Evolutionary conservation across 495 filamentous ascomycete species (phyloP).

Genomic region (Mycothermus thermophilus): DNA sequence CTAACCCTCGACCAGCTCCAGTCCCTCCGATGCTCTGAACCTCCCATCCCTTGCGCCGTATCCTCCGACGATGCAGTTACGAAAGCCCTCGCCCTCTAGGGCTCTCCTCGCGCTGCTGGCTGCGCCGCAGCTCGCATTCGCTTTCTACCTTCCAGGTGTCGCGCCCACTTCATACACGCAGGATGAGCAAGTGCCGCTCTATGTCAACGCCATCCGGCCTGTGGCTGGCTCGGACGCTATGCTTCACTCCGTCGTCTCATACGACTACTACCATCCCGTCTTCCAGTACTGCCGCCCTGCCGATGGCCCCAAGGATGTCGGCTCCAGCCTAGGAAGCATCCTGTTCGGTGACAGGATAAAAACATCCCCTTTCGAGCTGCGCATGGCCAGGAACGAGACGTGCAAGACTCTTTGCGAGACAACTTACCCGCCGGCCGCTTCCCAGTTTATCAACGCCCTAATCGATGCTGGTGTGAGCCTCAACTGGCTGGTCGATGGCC

Average conservation of each 20-base stretch:
- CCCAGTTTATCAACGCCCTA: slow-evolving; percentile 65
- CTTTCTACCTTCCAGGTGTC: slow-evolving; percentile 93
- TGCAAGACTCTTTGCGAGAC: slow-evolving; percentile 67
- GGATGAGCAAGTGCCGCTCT: slow-evolving; percentile 66
- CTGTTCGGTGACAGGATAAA: slow-evolving; percentile 92
- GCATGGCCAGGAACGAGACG: slow-evolving; percentile 69
- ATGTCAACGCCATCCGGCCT: slow-evolving; percentile 86
- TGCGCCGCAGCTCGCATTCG: slow-evolving; percentile 43
- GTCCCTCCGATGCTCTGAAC: neutral
- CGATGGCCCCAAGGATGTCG: slow-evolving; percentile 55
- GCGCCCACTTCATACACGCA: slow-evolving; percentile 80
- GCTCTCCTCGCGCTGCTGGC: slow-evolving; percentile 33
- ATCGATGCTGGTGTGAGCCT: slow-evolving; percentile 75
- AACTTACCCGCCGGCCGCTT: slow-evolving; percentile 51
- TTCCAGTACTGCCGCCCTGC: slow-evolving; percentile 80
- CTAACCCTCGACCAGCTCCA: no score
- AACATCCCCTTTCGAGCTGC: slow-evolving; percentile 76
- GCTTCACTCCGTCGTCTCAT: slow-evolving; percentile 80
- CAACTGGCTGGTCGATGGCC: slow-evolving; percentile 90
- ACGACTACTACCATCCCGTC: slow-evolving; percentile 81
- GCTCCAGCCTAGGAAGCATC: slow-evolving; percentile 89
- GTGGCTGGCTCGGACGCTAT: slow-evolving; percentile 63
- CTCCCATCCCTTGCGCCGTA: neutral
- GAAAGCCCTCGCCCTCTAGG: slow-evolving; percentile 32
- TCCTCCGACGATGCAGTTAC: slow-evolving; percentile 29